phyloP scores from a whole-genome alignment of 2,329 filamentous ascomycete species.

The Kalmusia sp. region DNA sequence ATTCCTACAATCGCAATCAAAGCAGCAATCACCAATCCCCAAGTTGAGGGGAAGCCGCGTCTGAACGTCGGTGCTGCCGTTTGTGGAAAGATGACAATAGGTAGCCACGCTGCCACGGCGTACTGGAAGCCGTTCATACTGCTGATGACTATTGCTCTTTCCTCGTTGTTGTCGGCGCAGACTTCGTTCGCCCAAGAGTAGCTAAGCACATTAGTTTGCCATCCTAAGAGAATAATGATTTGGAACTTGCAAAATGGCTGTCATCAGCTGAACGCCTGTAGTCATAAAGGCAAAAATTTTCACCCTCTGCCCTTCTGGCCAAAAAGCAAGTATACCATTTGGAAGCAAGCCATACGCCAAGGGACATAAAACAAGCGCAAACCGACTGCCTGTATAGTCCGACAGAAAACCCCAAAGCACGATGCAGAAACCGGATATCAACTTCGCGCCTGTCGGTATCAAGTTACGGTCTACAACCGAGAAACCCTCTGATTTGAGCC shows the following conservation, averaged over 20 bases:
- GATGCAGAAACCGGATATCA: constrained; percentile 12
- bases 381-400: constrained; percentile 20
- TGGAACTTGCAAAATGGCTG: constrained; percentile 41
- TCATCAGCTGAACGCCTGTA: constrained; percentile 40
- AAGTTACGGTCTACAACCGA: constrained; percentile 20
- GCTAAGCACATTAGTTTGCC: constrained; percentile 6
- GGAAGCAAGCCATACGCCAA: constrained; percentile 38
- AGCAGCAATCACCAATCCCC: constrained; percentile 15
- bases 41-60: constrained; percentile 14
- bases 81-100: constrained; percentile 45
- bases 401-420: constrained; percentile 26
- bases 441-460: constrained; percentile 19
- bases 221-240: neutral
- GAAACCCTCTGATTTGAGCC: constrained; percentile 22
- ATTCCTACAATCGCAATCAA: constrained; percentile 9
- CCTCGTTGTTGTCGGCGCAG: constrained; percentile 40
- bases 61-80: constrained; percentile 41
- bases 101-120: constrained; percentile 39
- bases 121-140: constrained; percentile 46
- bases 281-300: constrained; percentile 42
- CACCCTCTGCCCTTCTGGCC: constrained; percentile 31
- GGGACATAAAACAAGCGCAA: constrained; percentile 14
- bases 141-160: constrained; percentile 40
- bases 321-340: constrained; percentile 35
- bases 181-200: constrained; percentile 46